Base-by-base conservation (phyloP, 1,139 yeast species). In the Kodamaea alishanica region DNA sequence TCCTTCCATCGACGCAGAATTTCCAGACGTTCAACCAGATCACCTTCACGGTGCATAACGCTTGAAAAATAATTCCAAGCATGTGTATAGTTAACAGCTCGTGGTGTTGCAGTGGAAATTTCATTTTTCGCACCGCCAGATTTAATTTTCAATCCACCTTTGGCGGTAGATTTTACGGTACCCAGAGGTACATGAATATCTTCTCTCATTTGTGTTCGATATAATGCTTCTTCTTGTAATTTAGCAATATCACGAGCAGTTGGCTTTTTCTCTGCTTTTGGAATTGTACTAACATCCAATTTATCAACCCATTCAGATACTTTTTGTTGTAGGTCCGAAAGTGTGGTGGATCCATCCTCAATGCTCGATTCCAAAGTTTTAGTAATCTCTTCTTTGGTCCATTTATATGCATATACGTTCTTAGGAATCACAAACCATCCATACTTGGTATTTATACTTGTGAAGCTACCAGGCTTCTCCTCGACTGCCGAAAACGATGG, bases 341-440 rank as follows among this genome's bases (percentile, higher is more conserved):
- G 11, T 8, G 26, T 2, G 9, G 26, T 32, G 11, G 28, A 29
- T 27, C 8, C 25, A 12, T 11, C 20, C 24, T n/a, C 28, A 12
- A 25, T 25, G 7, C 23, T 22, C 6, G 20, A 28, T 6, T 40
- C 41, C 23, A 52, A 33, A 8, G 32, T 28, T 30, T 29, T 29
- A 11, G 44, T 38, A 23, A 55, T 15, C 33, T 45, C 41, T 1
- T 43, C 35, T 29, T 49, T 42, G 4, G 70, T 65, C 71, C 71
- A 65, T 20, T 52, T 48, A 28, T 50, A 47, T 6, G 63, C 60
- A 38, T 55, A 63, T 34, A 50, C 55, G 6, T 51, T 43, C 33
- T 52, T 53, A 3, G 64, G 65, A 7, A 69, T 52, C 0, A 53
- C 51, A 22, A 58, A 59, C 75, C 75, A 67, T 5, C 70, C 71